Evolutionary conservation across 106 monocot species (phyloP).

Genomic region (Hemerocallis citrina): DNA sequence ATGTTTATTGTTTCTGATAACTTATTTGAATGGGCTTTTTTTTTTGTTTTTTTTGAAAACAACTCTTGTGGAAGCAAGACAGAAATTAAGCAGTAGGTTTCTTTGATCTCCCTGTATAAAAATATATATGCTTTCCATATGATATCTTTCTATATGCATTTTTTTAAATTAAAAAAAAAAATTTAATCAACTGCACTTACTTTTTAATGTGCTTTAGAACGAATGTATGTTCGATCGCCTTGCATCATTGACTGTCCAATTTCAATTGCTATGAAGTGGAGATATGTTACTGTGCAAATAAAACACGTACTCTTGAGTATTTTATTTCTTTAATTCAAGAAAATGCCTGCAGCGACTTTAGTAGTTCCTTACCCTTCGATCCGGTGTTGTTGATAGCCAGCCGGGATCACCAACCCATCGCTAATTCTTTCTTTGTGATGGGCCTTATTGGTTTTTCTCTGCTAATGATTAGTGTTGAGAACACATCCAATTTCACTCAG

Average conservation of each 20-base stretch:
- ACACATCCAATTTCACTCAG: too few relatives aligned
- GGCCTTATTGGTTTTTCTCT: background rate
- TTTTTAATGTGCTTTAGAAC: background rate
- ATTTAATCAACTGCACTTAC: too few relatives aligned
- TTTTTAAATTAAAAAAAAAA: too few relatives aligned
- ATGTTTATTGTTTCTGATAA: conserved; percentile 5
- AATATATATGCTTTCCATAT: background rate
- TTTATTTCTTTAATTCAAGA: background rate
- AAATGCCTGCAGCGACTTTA: background rate
- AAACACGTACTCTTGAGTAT: background rate
- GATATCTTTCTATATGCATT: background rate
- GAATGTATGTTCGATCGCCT: background rate
- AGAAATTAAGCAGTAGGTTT: conserved; percentile 69
- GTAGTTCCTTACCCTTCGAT: background rate
- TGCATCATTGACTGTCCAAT: background rate
- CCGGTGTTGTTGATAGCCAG: too few relatives aligned
- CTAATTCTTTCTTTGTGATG: background rate
- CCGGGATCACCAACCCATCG: too few relatives aligned
- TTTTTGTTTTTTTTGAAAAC: conserved; percentile 37
- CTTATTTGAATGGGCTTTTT: conserved; percentile 10
- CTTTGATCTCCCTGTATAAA: background rate
- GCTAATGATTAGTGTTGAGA: too few relatives aligned
- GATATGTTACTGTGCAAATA: background rate
- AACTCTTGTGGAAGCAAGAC: conserved; percentile 62
- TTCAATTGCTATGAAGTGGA: background rate